Percentiles rank a stretch among this genome's conserved stretches.
phyloP scores from a whole-genome alignment of 805 yeast genomes.

The baker's yeast (Saccharomyces cerevisiae) region DNA sequence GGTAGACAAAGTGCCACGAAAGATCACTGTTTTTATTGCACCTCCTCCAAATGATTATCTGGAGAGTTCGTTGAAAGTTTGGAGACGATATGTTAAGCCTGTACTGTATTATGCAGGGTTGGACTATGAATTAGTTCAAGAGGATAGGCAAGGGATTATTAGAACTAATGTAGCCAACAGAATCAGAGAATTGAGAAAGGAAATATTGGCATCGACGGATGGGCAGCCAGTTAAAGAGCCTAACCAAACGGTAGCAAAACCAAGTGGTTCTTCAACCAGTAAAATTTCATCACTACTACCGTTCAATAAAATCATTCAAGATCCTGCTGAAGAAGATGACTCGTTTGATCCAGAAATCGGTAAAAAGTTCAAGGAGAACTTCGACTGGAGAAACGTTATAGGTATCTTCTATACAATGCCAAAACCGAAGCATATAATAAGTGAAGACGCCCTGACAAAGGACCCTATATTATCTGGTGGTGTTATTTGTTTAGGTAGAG shows the following conservation, averaged over 20 bases:
- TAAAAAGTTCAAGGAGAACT: slow-evolving; percentile 17
- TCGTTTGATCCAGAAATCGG: slow-evolving; percentile 20
- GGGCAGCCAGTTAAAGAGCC: background rate
- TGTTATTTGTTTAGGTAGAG: slow-evolving; percentile 86
- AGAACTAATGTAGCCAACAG: slow-evolving; percentile 74
- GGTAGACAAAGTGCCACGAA: slow-evolving; percentile 55
- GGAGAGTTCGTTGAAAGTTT: slow-evolving; percentile 62
- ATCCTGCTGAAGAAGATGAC: slow-evolving; percentile 13
- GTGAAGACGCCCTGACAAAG: slow-evolving; percentile 41
- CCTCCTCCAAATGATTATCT: slow-evolving; percentile 96
- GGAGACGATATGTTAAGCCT: slow-evolving; percentile 79
- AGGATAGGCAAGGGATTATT: slow-evolving; percentile 82
- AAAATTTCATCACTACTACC: background rate
- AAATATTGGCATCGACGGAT: slow-evolving; percentile 20
- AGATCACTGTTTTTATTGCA: slow-evolving; percentile 72
- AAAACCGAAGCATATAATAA: slow-evolving; percentile 23
- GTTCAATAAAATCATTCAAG: slow-evolving; percentile 1
- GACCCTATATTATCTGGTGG: slow-evolving; percentile 62
- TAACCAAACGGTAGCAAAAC: slow-evolving; percentile 7
- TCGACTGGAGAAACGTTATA: slow-evolving; percentile 41
- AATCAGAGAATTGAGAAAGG: slow-evolving; percentile 60
- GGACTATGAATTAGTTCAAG: slow-evolving; percentile 72
- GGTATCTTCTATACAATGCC: slow-evolving; percentile 45
- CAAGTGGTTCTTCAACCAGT: background rate
- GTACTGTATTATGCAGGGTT: slow-evolving; percentile 73